Base-by-base conservation (phyloP, 31 red algal species). In the Odonthalia washingtoniensis region DNA sequence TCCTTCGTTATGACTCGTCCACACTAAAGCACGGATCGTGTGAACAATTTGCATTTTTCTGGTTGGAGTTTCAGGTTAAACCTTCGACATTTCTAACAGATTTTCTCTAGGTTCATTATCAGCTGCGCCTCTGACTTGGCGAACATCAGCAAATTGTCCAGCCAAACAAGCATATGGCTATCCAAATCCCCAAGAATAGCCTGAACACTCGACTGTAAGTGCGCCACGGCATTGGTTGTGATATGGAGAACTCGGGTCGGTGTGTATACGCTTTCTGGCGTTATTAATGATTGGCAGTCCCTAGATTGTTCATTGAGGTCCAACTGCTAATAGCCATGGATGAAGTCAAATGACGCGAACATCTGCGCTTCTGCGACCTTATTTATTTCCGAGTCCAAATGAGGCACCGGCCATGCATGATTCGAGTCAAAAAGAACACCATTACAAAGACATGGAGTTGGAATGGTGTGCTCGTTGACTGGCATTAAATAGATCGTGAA, bases 321-420 rank as follows among this genome's bases (percentile, higher is more conserved):
- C 5, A 84, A 30, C 34, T 84, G 81, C 64, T 66, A 84, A 33
- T 81, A 81, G 6, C 77, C 52, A 42, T 81, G 77, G 21, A 49
- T 49, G 49, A 57, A 57, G 49, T 57, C 49, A 21, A 57, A 81
- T 33, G 28, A n/a, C n/a, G n/a, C n/a, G n/a, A n/a, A n/a, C n/a
- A n/a, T n/a, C n/a, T n/a, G n/a, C n/a, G n/a, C n/a, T n/a, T n/a
- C n/a, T n/a, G n/a, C n/a, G n/a, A n/a, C n/a, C n/a, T n/a, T n/a
- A n/a, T n/a, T n/a, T n/a, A n/a, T n/a, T n/a, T n/a, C n/a, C n/a
- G n/a, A n/a, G n/a, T n/a, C n/a, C n/a, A n/a, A n/a, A n/a, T n/a
- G n/a, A n/a, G n/a, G n/a, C n/a, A n/a, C n/a, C n/a, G n/a, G n/a
- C n/a, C n/a, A n/a, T n/a, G n/a, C n/a, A n/a, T n/a, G n/a, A n/a